Conservation (phyloP, 306 rosid species). For the Fragaria iinumae region DNA sequence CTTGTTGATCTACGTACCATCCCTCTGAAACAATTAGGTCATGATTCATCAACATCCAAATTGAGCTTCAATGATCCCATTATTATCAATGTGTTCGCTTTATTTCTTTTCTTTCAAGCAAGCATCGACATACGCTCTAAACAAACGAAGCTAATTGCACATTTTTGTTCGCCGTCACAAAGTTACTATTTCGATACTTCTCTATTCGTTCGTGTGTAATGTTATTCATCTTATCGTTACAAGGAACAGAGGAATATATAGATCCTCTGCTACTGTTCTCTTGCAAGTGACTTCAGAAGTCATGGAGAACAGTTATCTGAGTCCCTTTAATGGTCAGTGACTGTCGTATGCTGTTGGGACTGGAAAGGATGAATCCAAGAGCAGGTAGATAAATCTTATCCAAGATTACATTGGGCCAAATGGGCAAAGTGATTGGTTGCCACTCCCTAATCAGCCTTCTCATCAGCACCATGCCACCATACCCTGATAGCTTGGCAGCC, state of each 20-base stretch:
- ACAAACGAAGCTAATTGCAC: background rate
- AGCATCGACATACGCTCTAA: background rate
- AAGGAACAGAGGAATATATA: background rate
- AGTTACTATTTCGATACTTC: background rate
- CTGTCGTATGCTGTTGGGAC: background rate
- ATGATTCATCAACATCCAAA: background rate
- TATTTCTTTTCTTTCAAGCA: background rate
- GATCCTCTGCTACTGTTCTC: background rate
- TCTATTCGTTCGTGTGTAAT: too few species aligned
- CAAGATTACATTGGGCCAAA: conserved; percentile 8
- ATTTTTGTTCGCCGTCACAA: background rate
- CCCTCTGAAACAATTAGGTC: background rate
- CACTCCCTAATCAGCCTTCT: background rate
- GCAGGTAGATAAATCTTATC: conserved; percentile 2
- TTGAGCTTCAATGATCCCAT: background rate
- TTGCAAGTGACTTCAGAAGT: background rate
- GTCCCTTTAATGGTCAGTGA: background rate
- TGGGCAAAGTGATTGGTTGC: background rate
- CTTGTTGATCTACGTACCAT: background rate
- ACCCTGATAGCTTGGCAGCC: background rate
- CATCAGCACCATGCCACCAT: background rate
- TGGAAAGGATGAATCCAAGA: background rate
- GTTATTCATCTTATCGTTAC: background rate
- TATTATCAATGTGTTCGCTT: background rate
- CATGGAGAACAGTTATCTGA: background rate